Evolutionary conservation across 768 basidiomycete species (phyloP).

Genomic region (Gymnopilus dilepis): DNA sequence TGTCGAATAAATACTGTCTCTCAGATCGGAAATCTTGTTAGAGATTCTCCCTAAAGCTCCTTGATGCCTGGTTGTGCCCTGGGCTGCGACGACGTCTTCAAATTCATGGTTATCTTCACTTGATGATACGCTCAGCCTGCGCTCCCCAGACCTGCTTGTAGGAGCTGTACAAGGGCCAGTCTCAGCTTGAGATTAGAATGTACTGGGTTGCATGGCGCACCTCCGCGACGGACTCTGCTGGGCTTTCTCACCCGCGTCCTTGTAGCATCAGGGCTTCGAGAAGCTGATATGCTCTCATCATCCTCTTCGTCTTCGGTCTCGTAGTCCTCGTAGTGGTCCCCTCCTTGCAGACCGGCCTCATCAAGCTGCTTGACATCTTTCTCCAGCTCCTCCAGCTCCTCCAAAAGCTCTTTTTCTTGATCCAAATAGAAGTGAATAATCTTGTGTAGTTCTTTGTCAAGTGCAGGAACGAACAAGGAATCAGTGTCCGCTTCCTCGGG

Average conservation of each 20-base stretch:
- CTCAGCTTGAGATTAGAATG: slow-evolving; percentile 1
- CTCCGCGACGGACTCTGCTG: slow-evolving; percentile 27
- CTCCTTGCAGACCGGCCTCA: slow-evolving; percentile 55
- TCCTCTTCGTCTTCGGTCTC: slow-evolving; percentile 63
- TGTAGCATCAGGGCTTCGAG: slow-evolving; percentile 41
- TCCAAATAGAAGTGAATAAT: slow-evolving; percentile 77
- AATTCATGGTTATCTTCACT: slow-evolving; percentile 47
- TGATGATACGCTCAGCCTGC: slow-evolving; percentile 56
- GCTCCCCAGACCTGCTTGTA: slow-evolving; percentile 13
- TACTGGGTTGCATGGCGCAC: slow-evolving; percentile 19
- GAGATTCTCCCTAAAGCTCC: slow-evolving; percentile 46
- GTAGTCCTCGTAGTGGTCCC: slow-evolving; percentile 61
- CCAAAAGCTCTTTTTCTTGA: slow-evolving; percentile 75
- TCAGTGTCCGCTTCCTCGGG: slow-evolving; percentile 49
- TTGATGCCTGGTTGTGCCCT: slow-evolving; percentile 15
- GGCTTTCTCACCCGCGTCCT: slow-evolving; percentile 41
- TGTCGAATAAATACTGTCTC: slow-evolving; percentile 52
- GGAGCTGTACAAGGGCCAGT: background rate
- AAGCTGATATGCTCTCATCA: slow-evolving; percentile 41
- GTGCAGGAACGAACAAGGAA: slow-evolving; percentile 67
- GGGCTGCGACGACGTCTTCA: slow-evolving; percentile 39
- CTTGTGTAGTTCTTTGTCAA: slow-evolving; percentile 86
- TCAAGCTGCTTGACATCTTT: slow-evolving; percentile 64
- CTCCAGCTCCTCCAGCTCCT: slow-evolving; percentile 64
- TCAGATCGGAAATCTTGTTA: slow-evolving; percentile 55